Evolutionary conservation across 495 filamentous ascomycete genomes (phyloP).

Genomic region (Aspergillus leporis): DNA sequence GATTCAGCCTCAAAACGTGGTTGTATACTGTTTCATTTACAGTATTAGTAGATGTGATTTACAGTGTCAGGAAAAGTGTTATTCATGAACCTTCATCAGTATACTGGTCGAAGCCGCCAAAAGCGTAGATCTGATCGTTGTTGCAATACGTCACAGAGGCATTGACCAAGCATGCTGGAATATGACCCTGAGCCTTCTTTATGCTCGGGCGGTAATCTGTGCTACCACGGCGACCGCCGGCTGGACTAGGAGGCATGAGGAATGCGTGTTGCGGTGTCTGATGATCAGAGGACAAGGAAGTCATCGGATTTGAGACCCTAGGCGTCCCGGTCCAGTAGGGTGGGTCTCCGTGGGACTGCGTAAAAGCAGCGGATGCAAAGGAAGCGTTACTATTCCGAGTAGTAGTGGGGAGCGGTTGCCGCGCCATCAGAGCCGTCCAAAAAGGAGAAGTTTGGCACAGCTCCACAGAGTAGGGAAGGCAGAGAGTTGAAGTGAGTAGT

Average conservation of each 20-base stretch:
- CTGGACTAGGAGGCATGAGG: conserved; percentile 79
- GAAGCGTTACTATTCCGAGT: conserved; percentile 23
- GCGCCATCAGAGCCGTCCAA: conserved; percentile 25
- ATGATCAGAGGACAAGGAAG: conserved; percentile 26
- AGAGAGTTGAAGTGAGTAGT: neutral
- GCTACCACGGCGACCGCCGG: conserved; percentile 57
- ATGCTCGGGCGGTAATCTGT: conserved; percentile 80
- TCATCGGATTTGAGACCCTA: conserved; percentile 29
- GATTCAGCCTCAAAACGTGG: conserved; percentile 85
- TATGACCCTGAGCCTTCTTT: conserved; percentile 77
- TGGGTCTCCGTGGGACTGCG: conserved; percentile 41
- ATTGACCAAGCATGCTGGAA: conserved; percentile 94
- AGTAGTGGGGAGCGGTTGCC: conserved; percentile 29
- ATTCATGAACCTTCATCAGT: conserved; percentile 75
- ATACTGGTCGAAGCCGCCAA: conserved; percentile 98
- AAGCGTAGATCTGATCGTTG: conserved; percentile 94
- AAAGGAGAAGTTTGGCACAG: conserved; percentile 1
- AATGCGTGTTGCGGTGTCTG: conserved; percentile 65
- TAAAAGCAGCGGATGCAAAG: conserved; percentile 15
- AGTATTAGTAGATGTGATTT: conserved; percentile 14
- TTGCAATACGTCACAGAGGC: conserved; percentile 96
- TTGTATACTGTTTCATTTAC: conserved; percentile 72
- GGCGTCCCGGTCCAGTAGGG: conserved; percentile 33
- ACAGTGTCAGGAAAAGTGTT: neutral
- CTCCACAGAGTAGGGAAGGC: neutral